Evolutionary conservation across 176 grass and related monocot species (phyloP), one percentile per base, ranked within the genome.

Genomic region (Areca catechu): DNA sequence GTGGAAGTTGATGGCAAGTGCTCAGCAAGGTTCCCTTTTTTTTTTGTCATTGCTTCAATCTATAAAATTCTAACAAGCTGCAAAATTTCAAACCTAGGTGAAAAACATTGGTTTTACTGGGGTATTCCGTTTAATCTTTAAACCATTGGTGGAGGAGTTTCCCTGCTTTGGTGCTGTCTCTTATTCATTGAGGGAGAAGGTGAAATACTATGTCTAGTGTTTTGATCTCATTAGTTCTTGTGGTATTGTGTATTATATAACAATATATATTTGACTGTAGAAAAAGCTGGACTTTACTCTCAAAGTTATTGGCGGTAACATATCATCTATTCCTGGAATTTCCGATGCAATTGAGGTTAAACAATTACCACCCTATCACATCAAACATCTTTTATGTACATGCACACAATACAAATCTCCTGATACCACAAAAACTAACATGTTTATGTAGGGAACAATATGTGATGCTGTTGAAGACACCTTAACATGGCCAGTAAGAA

Each of bases 321-420:
- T 97, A 82, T 88, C 92, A 63, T 77, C 86, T 69, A 87, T 97
- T 97, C 92, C 92, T 80, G 92, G 92, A 69, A 86, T 97, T 75
- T 97, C 92, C 68, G 83, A 97, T 91, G 92, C 92, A 69, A 97
- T 97, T 75, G 86, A 97, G 86, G 92, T 97, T 72, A 43, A 22
- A 0, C 17, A 19, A 51, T 58, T 65, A 67, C 54, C 61, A 59
- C n/a, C 51, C 22, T 60, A 66, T 10, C 56, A 23, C 15, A 22
- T 43, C 4, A 7, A 37, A 15, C 22, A 30, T 70, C 62, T 63
- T 25, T 65, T 7, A 16, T 43, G 17, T 20, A 18, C 19, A 14
- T 20, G n/a, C 15, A 7, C 19, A 53, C 6, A 21, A 3, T 57
- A 22, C 15, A 24, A 24, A 75, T 22, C 30, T 68, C 63, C 22